These are phyloP conservation scores for Diaporthe nobilis DNA, from an alignment of 2,329 filamentous ascomycete species.

Conservation along the genomic window DNA sequence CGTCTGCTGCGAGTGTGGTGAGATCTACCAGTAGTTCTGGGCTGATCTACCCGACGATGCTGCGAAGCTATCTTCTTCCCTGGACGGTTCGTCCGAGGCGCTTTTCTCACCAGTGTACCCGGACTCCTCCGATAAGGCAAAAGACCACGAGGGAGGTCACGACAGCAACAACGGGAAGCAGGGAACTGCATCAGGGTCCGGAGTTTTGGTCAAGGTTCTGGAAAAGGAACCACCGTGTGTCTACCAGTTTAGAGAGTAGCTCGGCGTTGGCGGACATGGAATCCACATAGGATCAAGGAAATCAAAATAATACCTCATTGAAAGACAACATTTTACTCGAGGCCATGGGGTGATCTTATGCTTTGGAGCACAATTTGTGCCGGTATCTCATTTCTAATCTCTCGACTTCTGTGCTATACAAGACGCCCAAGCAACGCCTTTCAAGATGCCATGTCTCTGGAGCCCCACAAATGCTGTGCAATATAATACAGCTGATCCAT, in stretches of 20 bases:
- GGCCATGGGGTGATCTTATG: background rate
- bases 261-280: slow-evolving; percentile 11
- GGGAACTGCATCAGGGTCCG: slow-evolving; percentile 2
- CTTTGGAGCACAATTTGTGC: background rate
- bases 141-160: background rate
- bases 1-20: slow-evolving; percentile 93
- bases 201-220: slow-evolving; percentile 14
- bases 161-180: slow-evolving; percentile 2
- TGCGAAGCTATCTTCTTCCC: slow-evolving; percentile 2
- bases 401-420: background rate
- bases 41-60: background rate
- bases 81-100: background rate
- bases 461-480: background rate
- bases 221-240: slow-evolving; percentile 1
- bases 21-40: slow-evolving; percentile 77
- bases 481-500: slow-evolving; percentile 1
- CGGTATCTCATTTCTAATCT: slow-evolving; percentile 5
- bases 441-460: background rate
- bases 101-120: background rate
- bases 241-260: slow-evolving; percentile 11
- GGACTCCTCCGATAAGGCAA: background rate
- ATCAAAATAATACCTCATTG: background rate
- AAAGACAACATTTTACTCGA: background rate
- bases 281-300: background rate
- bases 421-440: slow-evolving; percentile 9